phyloP scores from a whole-genome alignment of 345 rosid genomes.

The Hevea brasiliensis region DNA sequence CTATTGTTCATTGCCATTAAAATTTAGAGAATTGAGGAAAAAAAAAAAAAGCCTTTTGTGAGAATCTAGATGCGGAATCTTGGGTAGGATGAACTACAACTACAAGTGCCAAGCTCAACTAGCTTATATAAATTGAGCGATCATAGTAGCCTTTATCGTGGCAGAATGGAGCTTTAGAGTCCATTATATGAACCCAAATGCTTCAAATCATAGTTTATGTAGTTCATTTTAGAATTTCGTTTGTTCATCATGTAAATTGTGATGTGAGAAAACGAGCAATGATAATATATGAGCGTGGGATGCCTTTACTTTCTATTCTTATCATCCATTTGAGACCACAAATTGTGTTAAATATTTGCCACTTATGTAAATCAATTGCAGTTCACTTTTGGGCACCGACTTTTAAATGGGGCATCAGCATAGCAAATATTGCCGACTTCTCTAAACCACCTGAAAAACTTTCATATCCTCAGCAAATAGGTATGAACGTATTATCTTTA shows the following conservation, averaged over 20 bases:
- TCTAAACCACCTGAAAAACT: slow-evolving; percentile 78
- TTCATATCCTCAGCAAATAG: slow-evolving; percentile 87
- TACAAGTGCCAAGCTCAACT: neutral
- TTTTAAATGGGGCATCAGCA: slow-evolving; percentile 92
- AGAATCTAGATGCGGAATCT: neutral
- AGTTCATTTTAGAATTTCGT: neutral
- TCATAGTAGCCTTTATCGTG: no score
- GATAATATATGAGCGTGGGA: neutral
- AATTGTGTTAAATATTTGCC: neutral
- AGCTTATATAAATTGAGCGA: neutral
- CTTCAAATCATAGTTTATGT: neutral
- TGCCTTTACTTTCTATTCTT: neutral
- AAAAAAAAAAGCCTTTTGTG: neutral
- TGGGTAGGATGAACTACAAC: neutral
- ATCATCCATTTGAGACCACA: neutral
- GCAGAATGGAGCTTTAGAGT: no score
- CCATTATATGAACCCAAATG: no score
- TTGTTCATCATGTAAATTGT: neutral
- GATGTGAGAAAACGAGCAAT: neutral
- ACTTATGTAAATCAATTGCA: slow-evolving; percentile 19
- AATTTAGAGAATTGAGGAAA: neutral
- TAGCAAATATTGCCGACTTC: slow-evolving; percentile 84
- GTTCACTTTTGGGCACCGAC: slow-evolving; percentile 99
- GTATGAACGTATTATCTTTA: slow-evolving; percentile 24
- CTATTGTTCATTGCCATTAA: neutral